Evolutionary conservation across 2,329 filamentous ascomycete species (phyloP).

Genomic region (Cladophialophora psammophila): DNA sequence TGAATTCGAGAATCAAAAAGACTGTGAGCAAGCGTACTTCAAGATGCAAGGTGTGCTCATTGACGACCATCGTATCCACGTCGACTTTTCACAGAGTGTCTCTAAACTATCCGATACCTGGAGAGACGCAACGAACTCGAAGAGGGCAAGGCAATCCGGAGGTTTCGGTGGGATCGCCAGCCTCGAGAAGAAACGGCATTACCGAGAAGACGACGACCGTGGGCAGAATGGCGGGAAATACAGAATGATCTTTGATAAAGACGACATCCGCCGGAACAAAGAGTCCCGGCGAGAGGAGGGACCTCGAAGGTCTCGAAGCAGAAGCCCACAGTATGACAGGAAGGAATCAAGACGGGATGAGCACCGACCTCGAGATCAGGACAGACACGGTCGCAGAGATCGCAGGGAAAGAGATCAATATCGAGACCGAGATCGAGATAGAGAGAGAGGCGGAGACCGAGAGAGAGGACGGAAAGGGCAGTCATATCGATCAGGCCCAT

Average conservation of each 20-base stretch:
- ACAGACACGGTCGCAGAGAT: slow-evolving; percentile 41
- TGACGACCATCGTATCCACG: slow-evolving; percentile 95
- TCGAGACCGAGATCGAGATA: slow-evolving; percentile 48
- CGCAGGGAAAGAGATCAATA: slow-evolving; percentile 45
- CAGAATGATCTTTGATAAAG: slow-evolving; percentile 80
- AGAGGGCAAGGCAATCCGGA: slow-evolving; percentile 71
- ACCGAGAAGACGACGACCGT: slow-evolving; percentile 70
- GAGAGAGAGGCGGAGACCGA: slow-evolving; percentile 49
- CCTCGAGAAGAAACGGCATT: slow-evolving; percentile 89
- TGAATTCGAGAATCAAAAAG: slow-evolving; percentile 90
- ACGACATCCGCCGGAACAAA: slow-evolving; percentile 61
- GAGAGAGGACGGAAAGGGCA: slow-evolving; percentile 4
- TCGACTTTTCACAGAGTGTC: slow-evolving; percentile 97
- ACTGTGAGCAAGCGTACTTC: slow-evolving; percentile 94
- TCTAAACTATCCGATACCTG: slow-evolving; percentile 86
- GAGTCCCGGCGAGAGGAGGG: slow-evolving; percentile 29
- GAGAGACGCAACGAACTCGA: slow-evolving; percentile 84
- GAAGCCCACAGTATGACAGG: slow-evolving; percentile 54
- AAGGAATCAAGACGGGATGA: slow-evolving; percentile 27
- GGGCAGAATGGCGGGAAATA: slow-evolving; percentile 63
- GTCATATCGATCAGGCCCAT: slow-evolving; percentile 3
- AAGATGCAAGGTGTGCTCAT: slow-evolving; percentile 99
- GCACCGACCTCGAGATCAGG: slow-evolving; percentile 23
- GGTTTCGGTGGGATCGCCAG: slow-evolving; percentile 91
- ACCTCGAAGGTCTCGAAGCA: slow-evolving; percentile 44